Base-by-base conservation (phyloP, 1,139 yeast species). In the Taiozyma sp. region DNA sequence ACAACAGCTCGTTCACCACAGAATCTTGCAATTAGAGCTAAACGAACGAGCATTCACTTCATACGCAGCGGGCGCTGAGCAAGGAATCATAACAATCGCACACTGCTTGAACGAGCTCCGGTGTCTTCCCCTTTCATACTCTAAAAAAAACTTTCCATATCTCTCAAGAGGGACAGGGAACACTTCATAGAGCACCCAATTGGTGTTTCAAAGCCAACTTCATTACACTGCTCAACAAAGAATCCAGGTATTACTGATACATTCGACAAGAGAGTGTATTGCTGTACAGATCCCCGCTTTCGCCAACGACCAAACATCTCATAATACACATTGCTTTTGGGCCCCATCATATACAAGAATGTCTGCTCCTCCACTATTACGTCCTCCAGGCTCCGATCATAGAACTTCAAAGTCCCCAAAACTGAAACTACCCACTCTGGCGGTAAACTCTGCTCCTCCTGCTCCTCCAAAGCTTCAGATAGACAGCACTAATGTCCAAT, bases 331-430 rank as follows among this genome's bases (percentile, higher is more conserved):
- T 6, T 9, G 34, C 34, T 6, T 32, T n/a, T 30, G 28, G 7
- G 28, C 28, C 3, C 28, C 28, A 8, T 29, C 32, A 8, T 10
- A 29, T 30, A 30, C n/a, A 13, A 35, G 61, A 66, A 66, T 66
- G 69, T 64, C 69, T 1, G 67, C 65, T 2, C 69, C 69, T 11
- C 70, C 68, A 24, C 47, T 65, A 19, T 59, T 66, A 6, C 63
- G 67, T 34, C 68, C 65, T 11, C 66, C 67, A 2, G 62, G 63
- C 26, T 50, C 54, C 4, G 47, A 46, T 21, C 52, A 53, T 44
- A 56, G 61, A 48, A 59, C 56, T 21, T 34, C 57, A 9, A 59
- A 53, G 40, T 58, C 67, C 2, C 62, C 66, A 11, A 56, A 64
- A 35, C 56, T 66, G 48, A 67, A 64, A 46, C 63, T 68, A n/a